These are phyloP conservation scores for Annulohypoxylon moriforme DNA, from an alignment of 495 filamentous ascomycete genomes.

Conservation along the genomic window DNA sequence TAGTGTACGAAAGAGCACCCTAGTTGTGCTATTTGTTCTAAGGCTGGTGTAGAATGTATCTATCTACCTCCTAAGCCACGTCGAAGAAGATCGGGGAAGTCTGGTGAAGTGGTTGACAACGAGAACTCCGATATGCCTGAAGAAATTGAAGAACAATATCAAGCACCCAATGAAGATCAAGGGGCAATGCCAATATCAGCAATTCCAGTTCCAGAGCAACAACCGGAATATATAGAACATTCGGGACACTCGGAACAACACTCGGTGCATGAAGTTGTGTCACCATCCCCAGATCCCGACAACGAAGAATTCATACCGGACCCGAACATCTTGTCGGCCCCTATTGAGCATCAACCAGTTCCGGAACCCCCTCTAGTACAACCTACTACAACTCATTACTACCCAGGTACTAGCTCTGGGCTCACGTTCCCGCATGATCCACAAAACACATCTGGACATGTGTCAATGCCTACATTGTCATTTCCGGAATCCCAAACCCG, in stretches of 20 bases:
- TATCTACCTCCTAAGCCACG: slow-evolving; percentile 51
- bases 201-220: not conserved
- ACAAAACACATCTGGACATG: slow-evolving; percentile 12
- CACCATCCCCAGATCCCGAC: slow-evolving; percentile 33
- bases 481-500: slow-evolving; percentile 41
- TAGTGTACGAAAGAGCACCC: slow-evolving; percentile 58
- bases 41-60: slow-evolving; percentile 45
- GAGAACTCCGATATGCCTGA: slow-evolving; percentile 33
- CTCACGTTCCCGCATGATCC: slow-evolving; percentile 32
- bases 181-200: not conserved
- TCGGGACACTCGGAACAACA: not conserved
- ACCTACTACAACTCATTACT: slow-evolving; percentile 34
- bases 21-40: slow-evolving; percentile 51
- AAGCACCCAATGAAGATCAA: slow-evolving; percentile 11
- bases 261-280: not conserved
- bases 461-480: slow-evolving; percentile 29
- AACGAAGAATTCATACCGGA: slow-evolving; percentile 49
- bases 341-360: slow-evolving; percentile 29
- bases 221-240: not conserved
- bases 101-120: slow-evolving; percentile 28
- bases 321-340: slow-evolving; percentile 42
- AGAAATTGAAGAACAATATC: slow-evolving; percentile 19
- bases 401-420: slow-evolving; percentile 15
- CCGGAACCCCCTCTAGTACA: slow-evolving; percentile 17
- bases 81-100: slow-evolving; percentile 34